A percentile compares a stretch with the other conserved stretches of the same genome.
phyloP scores from a whole-genome alignment of 257 asterid genomes.

The Salvia hispanica region DNA sequence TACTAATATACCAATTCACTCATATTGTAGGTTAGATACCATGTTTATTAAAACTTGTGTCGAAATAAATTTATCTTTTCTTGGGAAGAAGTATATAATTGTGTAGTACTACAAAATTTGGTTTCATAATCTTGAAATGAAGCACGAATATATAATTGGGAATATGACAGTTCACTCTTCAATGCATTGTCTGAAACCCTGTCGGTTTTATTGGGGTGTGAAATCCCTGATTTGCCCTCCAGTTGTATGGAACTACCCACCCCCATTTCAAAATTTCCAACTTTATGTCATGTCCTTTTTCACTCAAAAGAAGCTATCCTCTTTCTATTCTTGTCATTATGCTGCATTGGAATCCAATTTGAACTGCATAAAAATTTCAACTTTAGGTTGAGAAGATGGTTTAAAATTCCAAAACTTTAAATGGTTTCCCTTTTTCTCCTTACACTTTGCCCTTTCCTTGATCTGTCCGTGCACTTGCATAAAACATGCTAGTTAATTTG shows the following conservation, averaged over 20 bases:
- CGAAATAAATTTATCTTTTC: too few relatives aligned
- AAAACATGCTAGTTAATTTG: not conserved
- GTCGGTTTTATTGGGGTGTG: constrained; percentile 23
- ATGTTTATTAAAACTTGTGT: too few relatives aligned
- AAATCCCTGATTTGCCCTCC: constrained; percentile 34
- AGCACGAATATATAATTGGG: not conserved
- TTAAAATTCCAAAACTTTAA: too few relatives aligned
- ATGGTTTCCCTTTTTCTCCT: constrained; percentile 1
- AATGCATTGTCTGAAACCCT: constrained; percentile 23
- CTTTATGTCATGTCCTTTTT: too few relatives aligned
- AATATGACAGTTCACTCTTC: constrained; percentile 27
- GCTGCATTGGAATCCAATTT: too few relatives aligned
- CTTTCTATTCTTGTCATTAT: too few relatives aligned
- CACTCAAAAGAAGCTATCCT: not conserved
- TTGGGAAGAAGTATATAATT: not conserved
- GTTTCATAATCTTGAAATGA: too few relatives aligned
- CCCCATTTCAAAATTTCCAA: too few relatives aligned
- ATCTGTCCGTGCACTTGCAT: too few relatives aligned
- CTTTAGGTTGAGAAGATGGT: too few relatives aligned
- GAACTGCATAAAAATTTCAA: not conserved
- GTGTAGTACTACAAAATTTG: not conserved
- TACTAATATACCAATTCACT: too few relatives aligned
- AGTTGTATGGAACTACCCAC: constrained; percentile 6
- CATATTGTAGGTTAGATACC: too few relatives aligned
- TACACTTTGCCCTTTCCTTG: not conserved